Conservation (phyloP, 2,329 filamentous ascomycete species). For the Colletotrichum noveboracense region DNA sequence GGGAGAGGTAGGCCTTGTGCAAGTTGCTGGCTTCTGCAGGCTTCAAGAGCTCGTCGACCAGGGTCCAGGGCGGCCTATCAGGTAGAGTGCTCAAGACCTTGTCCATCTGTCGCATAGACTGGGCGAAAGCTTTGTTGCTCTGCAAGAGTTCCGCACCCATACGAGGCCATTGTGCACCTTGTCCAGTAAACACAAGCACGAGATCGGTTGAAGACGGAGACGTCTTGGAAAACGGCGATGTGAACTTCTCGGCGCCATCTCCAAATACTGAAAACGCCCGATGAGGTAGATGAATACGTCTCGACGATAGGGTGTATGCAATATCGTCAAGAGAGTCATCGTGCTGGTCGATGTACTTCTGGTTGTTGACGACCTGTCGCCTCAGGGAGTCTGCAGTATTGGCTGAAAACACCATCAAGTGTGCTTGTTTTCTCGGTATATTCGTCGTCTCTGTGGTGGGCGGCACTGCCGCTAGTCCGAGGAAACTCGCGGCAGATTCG, state of each 20-base stretch:
- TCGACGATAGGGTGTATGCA: constrained; percentile 25
- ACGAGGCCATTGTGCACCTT: constrained; percentile 38
- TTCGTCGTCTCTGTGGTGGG: background rate
- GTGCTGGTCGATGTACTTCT: background rate
- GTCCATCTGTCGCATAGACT: constrained; percentile 22
- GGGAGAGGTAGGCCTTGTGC: background rate
- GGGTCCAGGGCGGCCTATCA: background rate
- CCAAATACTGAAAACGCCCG: constrained; percentile 18
- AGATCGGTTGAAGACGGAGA: background rate
- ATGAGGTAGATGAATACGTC: constrained; percentile 20
- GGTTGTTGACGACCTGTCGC: constrained; percentile 11
- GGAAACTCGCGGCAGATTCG: constrained; percentile 15
- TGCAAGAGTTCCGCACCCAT: constrained; percentile 31
- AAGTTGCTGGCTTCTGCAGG: background rate
- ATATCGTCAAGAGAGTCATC: constrained; percentile 3
- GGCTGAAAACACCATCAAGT: constrained; percentile 24
- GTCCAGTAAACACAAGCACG: constrained; percentile 36
- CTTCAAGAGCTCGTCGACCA: background rate
- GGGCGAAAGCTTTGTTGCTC: background rate
- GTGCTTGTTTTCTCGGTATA: background rate
- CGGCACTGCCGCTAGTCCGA: background rate
- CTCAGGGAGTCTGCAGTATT: constrained; percentile 19
- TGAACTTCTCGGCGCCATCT: background rate
- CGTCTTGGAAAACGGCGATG: background rate
- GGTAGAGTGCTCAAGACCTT: background rate